Base-by-base conservation (phyloP, 2,329 filamentous ascomycete species). In the Grosmannia clavigera region DNA sequence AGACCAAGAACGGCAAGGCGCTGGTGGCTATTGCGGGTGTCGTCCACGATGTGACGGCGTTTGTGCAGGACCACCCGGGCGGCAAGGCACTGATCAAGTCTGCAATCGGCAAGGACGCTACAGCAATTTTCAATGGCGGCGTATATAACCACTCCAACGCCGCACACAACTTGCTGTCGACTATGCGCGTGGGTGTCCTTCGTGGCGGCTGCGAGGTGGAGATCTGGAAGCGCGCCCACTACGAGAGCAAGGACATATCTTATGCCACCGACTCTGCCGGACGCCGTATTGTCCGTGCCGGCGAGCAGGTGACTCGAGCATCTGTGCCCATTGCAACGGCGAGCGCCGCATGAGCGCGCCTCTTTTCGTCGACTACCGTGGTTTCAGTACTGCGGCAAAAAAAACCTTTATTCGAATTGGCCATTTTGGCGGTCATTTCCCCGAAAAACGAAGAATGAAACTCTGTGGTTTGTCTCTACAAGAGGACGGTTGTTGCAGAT, bases 101-200 rank as follows among this genome's bases (percentile, higher is more conserved):
- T 33, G 88, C 85, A 57, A 82, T 95, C 61, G 90, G 90, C 72
- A 94, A 94, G 78, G 90, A 95, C 64, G 88, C 89, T 60, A 94
- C 90, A 19, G 88, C 89, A 67, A 90, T 92, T 75, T 95, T 95
- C 82, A 95, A 95, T 73, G 90, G 90, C 65, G 90, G 90, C 75
- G 87, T 95, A 63, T 95, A 95, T 78, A 82, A 87, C 72, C 90
- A 95, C 79, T 90, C 86, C 71, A 95, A 95, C 75, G 90, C 88
- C 60, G 90, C 90, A 43, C 90, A 95, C 80, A 95, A 95, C 76
- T 75, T 94, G 63, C 81, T 95, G 64, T 91, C 87, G 9, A 94
- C 88, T 66, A 94, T 94, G 88, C 82, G 90, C 66, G 85, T 94
- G 16, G 90, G 88, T 73, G 89, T 95, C 56, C 86, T 95, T 64